Evolutionary conservation across 2,329 filamentous ascomycete species (phyloP).

Genomic region (Fusarium sp.): DNA sequence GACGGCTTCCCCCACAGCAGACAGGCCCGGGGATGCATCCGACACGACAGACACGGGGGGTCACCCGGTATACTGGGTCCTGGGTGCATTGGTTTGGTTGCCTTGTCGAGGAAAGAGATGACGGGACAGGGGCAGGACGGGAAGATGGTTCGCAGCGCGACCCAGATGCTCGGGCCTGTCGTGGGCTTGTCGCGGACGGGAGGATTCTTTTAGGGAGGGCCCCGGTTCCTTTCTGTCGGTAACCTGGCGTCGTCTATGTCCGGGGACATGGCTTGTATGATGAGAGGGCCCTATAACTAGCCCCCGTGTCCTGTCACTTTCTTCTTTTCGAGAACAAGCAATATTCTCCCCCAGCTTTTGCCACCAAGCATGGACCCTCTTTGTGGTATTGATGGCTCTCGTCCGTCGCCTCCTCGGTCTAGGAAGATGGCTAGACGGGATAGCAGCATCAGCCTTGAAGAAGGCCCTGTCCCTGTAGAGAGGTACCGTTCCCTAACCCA

Average conservation of each 20-base stretch:
- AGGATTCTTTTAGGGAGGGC: background rate
- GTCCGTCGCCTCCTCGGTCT: conserved; percentile 12
- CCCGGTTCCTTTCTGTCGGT: conserved; percentile 31
- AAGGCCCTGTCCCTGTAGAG: background rate
- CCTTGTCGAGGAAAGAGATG: conserved; percentile 4
- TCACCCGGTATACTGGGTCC: background rate
- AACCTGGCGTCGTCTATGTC: conserved; percentile 13
- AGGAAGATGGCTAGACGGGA: conserved; percentile 12
- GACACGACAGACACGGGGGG: background rate
- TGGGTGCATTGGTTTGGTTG: background rate
- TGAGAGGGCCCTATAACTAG: conserved; percentile 16
- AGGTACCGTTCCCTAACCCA: background rate
- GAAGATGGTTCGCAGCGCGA: background rate
- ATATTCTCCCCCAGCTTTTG: background rate
- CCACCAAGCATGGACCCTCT: conserved; percentile 29
- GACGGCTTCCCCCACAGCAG: background rate
- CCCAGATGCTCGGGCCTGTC: conserved; percentile 22
- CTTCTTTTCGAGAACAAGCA: background rate
- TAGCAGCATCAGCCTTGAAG: conserved; percentile 42
- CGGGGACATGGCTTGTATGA: conserved; percentile 1
- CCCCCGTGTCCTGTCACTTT: background rate
- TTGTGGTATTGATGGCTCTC: conserved; percentile 34
- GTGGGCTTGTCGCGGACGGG: conserved; percentile 9
- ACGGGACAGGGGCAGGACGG: background rate
- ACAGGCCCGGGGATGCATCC: background rate